phyloP scores from a whole-genome alignment of 495 filamentous ascomycete species.

The Aspergillus mulundensis region DNA sequence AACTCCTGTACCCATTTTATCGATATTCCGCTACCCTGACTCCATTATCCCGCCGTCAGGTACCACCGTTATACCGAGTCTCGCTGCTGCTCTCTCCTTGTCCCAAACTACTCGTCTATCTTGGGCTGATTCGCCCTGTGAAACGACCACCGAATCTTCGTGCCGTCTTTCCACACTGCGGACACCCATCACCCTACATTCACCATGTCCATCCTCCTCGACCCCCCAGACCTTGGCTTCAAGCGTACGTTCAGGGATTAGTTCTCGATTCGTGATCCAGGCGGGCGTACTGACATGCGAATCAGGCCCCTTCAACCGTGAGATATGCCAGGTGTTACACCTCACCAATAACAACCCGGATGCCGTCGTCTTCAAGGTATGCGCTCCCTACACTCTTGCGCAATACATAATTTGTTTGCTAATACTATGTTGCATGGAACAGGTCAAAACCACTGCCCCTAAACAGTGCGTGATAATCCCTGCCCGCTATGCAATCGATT shows the following conservation, averaged over 20 bases:
- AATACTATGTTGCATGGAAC: slow-evolving; percentile 13
- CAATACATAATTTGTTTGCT: slow-evolving; percentile 16
- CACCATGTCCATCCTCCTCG: slow-evolving; percentile 90
- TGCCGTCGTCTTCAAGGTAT: slow-evolving; percentile 93
- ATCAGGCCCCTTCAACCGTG: slow-evolving; percentile 84
- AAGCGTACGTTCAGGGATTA: slow-evolving; percentile 60
- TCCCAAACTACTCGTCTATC: slow-evolving; percentile 17
- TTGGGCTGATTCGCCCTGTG: slow-evolving; percentile 9
- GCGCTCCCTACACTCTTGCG: slow-evolving; percentile 12
- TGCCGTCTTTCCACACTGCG: slow-evolving; percentile 2
- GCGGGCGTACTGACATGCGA: slow-evolving; percentile 2
- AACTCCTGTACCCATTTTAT: slow-evolving; percentile 1
- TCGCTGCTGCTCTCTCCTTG: slow-evolving; percentile 18
- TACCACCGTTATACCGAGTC: not conserved
- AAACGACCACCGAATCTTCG: slow-evolving; percentile 16
- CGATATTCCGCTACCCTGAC: not conserved
- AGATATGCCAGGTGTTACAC: slow-evolving; percentile 78
- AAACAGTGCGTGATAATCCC: slow-evolving; percentile 73
- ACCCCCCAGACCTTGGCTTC: slow-evolving; percentile 89
- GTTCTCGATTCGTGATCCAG: not conserved
- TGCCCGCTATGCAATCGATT: slow-evolving; percentile 1
- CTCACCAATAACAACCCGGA: slow-evolving; percentile 75
- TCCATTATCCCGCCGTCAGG: slow-evolving; percentile 3
- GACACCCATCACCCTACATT: slow-evolving; percentile 11
- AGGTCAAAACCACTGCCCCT: slow-evolving; percentile 99